Evolutionary conservation across 805 yeast species (phyloP).

Genomic region (Kazachstania africana): DNA sequence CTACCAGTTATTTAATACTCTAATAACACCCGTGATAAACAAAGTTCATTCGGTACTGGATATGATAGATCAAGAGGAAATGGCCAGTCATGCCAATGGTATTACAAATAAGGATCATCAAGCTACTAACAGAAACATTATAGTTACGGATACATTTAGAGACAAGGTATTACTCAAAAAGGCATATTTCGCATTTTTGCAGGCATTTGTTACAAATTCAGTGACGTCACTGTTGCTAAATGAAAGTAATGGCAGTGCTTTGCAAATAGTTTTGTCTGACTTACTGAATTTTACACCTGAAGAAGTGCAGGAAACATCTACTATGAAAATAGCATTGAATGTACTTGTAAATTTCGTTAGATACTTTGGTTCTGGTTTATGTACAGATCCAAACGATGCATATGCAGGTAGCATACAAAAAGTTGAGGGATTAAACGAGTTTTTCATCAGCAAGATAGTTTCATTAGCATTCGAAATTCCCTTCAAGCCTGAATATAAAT

Average conservation of each 20-base stretch:
- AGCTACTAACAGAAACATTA: constrained; percentile 15
- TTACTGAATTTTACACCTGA: constrained; percentile 51
- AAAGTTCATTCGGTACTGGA: constrained; percentile 46
- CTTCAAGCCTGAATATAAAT: constrained; percentile 48
- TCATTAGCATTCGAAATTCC: constrained; percentile 68
- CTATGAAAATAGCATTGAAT: constrained; percentile 58
- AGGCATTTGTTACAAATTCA: constrained; percentile 63
- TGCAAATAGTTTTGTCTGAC: constrained; percentile 51
- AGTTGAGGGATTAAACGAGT: constrained; percentile 60
- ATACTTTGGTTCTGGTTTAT: constrained; percentile 57
- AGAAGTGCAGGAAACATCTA: constrained; percentile 48
- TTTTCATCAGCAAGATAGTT: constrained; percentile 55
- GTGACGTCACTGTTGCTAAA: constrained; percentile 67
- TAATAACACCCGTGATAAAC: constrained; percentile 61
- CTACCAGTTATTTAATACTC: constrained; percentile 59
- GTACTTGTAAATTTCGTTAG: constrained; percentile 53
- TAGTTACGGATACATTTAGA: constrained; percentile 50
- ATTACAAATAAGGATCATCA: constrained; percentile 2
- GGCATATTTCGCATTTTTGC: constrained; percentile 56
- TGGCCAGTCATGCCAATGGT: constrained; percentile 7
- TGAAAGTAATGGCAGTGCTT: constrained; percentile 46
- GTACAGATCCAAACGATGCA: constrained; percentile 49
- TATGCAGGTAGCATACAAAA: constrained; percentile 32
- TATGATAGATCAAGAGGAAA: constrained; percentile 29
- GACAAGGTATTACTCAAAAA: constrained; percentile 58